Evolutionary conservation across 169 alveolate species (phyloP), one percentile per base, ranked within the genome.

Genomic region (Eimeria acervulina): DNA sequence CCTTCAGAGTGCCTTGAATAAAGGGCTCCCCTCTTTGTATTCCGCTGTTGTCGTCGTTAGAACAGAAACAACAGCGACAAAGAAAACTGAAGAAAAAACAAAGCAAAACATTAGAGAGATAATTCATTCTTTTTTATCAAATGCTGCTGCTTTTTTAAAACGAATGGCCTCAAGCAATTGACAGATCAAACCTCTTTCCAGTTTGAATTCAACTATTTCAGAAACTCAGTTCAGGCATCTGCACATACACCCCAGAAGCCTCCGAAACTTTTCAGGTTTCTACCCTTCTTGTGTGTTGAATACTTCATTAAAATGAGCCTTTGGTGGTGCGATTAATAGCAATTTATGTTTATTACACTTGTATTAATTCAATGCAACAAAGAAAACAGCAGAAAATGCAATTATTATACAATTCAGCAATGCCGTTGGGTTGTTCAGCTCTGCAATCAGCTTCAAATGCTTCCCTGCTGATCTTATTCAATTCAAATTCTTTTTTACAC

Each of bases 1-100:
- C 28, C 66, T 66, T 76, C 21, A 92, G 51, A 8, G 92, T 78
- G 28, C 95, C 95, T 59, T 92, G 95, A 42, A 59, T 76, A 40
- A 92, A 78, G 55, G 95, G 95, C 4, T 92, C 95, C n/a, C 90
- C 90, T 4, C 90, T 70, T 44, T 81, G 90, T 72, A 81, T 44
- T 31, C 90, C 90, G 26, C 26, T 38, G 72, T 47, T 72, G 0
- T 47, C 72, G n/a, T 26, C 90, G n/a, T 44, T 26, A 31, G 42
- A 19, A 28, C 90, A 81, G 7, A 51, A 31, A 44, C 90, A 7
- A 21, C 23, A 0, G 17, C 36, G 7, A 31, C 19, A 47, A 13
- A 21, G 47, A 59, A 55, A 13, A 26, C 28, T 15, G 47, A 81
- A 26, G 2, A 12, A 44, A 38, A n/a, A n/a, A n/a, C 90, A 81